These are phyloP conservation scores for Plasmodium fragile DNA, from an alignment of 169 alveolate genomes.

Conservation along the genomic window DNA sequence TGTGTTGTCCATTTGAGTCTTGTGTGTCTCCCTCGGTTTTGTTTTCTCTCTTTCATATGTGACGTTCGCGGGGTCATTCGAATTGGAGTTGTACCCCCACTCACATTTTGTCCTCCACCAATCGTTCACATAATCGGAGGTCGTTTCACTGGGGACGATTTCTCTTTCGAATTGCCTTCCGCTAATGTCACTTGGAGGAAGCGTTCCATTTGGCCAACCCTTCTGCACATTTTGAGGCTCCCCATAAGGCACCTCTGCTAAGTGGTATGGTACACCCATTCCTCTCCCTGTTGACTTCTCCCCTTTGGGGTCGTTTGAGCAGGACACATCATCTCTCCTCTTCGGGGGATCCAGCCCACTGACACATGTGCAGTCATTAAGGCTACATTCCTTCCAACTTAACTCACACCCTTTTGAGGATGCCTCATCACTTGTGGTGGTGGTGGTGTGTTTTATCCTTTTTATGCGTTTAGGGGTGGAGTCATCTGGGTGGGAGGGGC, in stretches of 20 bases:
- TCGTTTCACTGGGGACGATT: neutral
- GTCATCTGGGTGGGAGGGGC: neutral
- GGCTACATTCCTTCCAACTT: neutral
- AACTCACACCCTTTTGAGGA: neutral
- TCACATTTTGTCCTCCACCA: neutral
- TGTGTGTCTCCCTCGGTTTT: neutral
- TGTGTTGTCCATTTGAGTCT: neutral
- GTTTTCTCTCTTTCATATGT: neutral
- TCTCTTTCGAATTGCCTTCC: neutral
- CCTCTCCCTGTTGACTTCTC: neutral
- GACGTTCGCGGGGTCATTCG: neutral
- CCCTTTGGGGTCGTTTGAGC: neutral
- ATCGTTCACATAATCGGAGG: neutral
- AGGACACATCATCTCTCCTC: neutral
- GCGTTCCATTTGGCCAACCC: neutral
- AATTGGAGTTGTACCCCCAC: neutral
- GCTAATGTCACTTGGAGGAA: neutral
- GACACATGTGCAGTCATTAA: neutral
- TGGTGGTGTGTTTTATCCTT: neutral
- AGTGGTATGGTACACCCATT: neutral
- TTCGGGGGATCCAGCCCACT: neutral
- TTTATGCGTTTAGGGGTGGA: neutral
- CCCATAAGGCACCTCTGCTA: neutral
- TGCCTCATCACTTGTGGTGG: neutral
- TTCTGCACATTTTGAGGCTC: neutral